phyloP scores from a whole-genome alignment of 495 filamentous ascomycete species.

The Talaromyces thailandensis region DNA sequence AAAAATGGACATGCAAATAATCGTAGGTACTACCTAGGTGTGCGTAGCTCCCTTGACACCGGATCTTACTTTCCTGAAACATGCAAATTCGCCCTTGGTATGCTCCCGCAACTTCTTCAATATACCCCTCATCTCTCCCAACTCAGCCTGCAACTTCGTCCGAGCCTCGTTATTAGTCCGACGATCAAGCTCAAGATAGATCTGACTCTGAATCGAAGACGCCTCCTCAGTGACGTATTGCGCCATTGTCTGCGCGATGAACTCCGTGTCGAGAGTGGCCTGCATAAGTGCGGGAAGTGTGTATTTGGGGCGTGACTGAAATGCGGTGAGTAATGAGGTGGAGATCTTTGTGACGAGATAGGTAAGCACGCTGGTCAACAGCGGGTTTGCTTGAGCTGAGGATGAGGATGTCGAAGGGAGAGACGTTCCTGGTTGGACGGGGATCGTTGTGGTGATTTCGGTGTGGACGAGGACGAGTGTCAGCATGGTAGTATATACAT shows the following conservation, averaged over 20 bases:
- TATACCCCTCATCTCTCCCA: constrained; percentile 78
- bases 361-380: constrained; percentile 67
- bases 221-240: constrained; percentile 82
- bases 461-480: constrained; percentile 80
- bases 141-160: constrained; percentile 66
- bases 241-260: constrained; percentile 84
- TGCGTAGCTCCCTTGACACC: background rate
- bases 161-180: constrained; percentile 81
- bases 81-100: constrained; percentile 77
- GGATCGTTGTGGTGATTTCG: constrained; percentile 74
- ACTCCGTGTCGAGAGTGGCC: constrained; percentile 93
- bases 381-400: constrained; percentile 37
- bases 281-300: constrained; percentile 82
- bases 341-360: constrained; percentile 72
- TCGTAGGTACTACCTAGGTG: background rate
- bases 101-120: constrained; percentile 77
- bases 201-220: constrained; percentile 66
- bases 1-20: background rate
- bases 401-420: constrained; percentile 15
- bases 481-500: constrained; percentile 80
- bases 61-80: constrained; percentile 50
- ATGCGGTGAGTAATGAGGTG: constrained; percentile 58
- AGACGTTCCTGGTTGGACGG: constrained; percentile 23
- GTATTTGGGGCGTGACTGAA: constrained; percentile 58
- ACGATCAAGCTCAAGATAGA: constrained; percentile 81